Conservation (phyloP, 495 filamentous ascomycete species). For the Neurospora intermedia region DNA sequence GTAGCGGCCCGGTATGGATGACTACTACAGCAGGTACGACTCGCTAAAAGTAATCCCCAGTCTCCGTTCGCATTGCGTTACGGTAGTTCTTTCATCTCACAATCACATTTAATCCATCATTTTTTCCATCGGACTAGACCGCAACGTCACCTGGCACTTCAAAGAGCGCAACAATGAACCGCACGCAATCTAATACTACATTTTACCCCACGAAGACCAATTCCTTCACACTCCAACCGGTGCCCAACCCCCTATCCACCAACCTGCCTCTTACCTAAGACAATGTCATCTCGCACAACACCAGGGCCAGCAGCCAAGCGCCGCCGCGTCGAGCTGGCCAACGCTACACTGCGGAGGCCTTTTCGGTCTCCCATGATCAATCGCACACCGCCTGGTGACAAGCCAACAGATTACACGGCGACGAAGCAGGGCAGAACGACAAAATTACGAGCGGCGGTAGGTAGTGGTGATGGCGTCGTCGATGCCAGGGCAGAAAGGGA, state of each 20-base stretch:
- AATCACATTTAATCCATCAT: neutral
- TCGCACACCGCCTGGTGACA: neutral
- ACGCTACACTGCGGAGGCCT: slow-evolving; percentile 17
- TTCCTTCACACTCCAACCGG: neutral
- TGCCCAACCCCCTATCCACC: neutral
- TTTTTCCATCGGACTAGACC: neutral
- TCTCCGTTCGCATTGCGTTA: neutral
- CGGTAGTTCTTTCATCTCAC: neutral
- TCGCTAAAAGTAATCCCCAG: neutral
- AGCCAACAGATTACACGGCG: neutral
- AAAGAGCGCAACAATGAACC: neutral
- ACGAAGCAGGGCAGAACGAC: neutral
- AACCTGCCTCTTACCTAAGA: neutral
- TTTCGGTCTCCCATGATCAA: slow-evolving; percentile 21
- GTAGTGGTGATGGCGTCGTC: no score
- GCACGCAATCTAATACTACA: neutral
- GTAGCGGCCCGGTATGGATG: neutral
- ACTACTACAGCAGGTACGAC: neutral
- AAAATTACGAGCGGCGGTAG: neutral
- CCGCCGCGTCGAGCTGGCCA: slow-evolving; percentile 19
- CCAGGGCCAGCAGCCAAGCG: slow-evolving; percentile 20
- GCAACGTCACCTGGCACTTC: neutral
- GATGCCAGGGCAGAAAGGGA: no score
- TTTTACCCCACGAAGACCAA: neutral
- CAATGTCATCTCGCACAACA: slow-evolving; percentile 12